These are phyloP conservation scores for Fusarium praegraminearum DNA, from an alignment of 2,329 filamentous ascomycete species.

Conservation along the genomic window DNA sequence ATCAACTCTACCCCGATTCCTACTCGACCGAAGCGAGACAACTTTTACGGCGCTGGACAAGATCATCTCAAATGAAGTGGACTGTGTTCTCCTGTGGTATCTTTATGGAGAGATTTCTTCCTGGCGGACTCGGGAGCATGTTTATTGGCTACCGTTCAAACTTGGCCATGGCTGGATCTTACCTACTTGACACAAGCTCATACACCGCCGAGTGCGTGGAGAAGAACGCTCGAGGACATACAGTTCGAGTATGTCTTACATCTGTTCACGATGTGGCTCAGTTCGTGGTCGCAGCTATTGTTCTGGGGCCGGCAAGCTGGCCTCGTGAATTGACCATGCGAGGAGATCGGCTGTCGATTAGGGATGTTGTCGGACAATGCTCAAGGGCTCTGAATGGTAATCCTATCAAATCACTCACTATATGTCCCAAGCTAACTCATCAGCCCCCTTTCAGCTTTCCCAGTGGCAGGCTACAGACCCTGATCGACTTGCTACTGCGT, in stretches of 20 bases:
- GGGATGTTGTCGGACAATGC: conserved; percentile 67
- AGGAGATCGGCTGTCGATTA: conserved; percentile 73
- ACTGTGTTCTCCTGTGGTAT: conserved; percentile 80
- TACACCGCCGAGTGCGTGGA: conserved; percentile 71
- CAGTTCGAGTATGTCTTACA: conserved; percentile 73
- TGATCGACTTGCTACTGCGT: conserved; percentile 56
- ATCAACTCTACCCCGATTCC: conserved; percentile 72
- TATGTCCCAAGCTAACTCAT: conserved; percentile 33
- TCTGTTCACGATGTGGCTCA: conserved; percentile 76
- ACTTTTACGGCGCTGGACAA: conserved; percentile 66
- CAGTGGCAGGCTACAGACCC: conserved; percentile 57
- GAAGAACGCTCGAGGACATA: conserved; percentile 61
- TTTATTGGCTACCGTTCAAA: conserved; percentile 69
- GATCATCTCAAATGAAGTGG: conserved; percentile 66
- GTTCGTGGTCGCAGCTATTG: conserved; percentile 77
- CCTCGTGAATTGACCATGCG: conserved; percentile 75
- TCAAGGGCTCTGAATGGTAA: conserved; percentile 63
- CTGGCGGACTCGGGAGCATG: conserved; percentile 71
- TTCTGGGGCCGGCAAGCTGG: conserved; percentile 71
- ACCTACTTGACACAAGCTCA: conserved; percentile 71
- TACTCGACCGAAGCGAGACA: conserved; percentile 62
- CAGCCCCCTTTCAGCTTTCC: conserved; percentile 57
- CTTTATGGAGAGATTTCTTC: conserved; percentile 80
- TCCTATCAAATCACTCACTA: neutral
- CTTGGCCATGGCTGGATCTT: conserved; percentile 70